phyloP scores from a whole-genome alignment of 2,329 filamentous ascomycete genomes.

The Pyrenophora teres region DNA sequence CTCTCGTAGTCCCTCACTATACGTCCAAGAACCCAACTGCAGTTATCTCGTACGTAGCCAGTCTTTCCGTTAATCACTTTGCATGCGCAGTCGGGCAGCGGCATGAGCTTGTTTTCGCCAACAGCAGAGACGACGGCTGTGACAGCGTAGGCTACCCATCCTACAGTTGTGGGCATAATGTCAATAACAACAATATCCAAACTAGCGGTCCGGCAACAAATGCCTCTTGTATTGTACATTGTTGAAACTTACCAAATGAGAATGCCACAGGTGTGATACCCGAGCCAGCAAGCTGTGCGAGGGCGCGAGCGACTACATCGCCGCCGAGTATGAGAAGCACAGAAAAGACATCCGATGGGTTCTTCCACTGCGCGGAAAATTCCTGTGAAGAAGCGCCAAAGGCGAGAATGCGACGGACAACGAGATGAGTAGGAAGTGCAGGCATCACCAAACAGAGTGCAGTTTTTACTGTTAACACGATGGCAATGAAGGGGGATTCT shows the following conservation, averaged over 20 bases:
- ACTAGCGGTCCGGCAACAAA: not conserved
- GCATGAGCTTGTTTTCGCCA: conserved; percentile 24
- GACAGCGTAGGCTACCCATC: conserved; percentile 24
- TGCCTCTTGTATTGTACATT: not conserved
- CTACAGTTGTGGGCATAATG: not conserved
- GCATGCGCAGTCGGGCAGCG: conserved; percentile 12
- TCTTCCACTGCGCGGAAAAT: not conserved
- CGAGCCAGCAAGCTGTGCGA: conserved; percentile 26
- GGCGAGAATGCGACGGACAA: not conserved
- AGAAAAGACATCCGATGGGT: conserved; percentile 5
- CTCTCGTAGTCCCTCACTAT: conserved; percentile 22
- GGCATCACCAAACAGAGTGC: not conserved
- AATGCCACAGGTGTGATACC: conserved; percentile 26
- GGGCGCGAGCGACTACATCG: conserved; percentile 15
- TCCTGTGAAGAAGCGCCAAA: not conserved
- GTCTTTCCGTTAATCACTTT: conserved; percentile 17
- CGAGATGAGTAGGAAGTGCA: not conserved
- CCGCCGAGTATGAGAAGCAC: conserved; percentile 20
- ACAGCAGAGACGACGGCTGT: conserved; percentile 16
- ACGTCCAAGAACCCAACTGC: conserved; percentile 22
- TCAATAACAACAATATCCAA: not conserved
- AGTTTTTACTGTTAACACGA: not conserved
- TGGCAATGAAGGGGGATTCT: no score
- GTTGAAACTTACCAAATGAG: conserved; percentile 22
- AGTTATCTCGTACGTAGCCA: conserved; percentile 15